A percentile compares a stretch with the other conserved stretches of the same genome.
phyloP scores from a whole-genome alignment of 2,329 filamentous ascomycete species.

The Tolypocladium pustulatum region DNA sequence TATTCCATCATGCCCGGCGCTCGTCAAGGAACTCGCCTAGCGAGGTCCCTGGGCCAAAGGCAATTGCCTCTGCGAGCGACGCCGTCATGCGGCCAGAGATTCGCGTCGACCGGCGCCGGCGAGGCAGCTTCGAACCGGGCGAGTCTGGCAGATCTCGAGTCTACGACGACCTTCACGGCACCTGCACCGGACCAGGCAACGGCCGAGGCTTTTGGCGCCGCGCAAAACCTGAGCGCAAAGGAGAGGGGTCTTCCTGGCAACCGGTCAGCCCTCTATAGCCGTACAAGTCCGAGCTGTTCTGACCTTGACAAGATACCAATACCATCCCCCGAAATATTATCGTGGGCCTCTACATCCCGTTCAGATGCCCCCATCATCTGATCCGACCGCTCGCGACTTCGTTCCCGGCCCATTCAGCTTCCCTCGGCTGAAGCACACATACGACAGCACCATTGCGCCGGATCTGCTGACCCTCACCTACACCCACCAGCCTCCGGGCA shows the following conservation, averaged over 20 bases:
- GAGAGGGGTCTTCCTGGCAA: slow-evolving; percentile 33
- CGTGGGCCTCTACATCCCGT: slow-evolving; percentile 89
- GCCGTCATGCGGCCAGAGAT: slow-evolving; percentile 23
- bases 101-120: slow-evolving; percentile 34
- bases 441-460: slow-evolving; percentile 71
- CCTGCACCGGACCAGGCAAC: slow-evolving; percentile 27
- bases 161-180: slow-evolving; percentile 35
- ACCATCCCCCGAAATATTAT: slow-evolving; percentile 87
- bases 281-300: background rate
- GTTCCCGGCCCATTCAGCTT: slow-evolving; percentile 83
- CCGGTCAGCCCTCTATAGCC: slow-evolving; percentile 23
- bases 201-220: slow-evolving; percentile 29
- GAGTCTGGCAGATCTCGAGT: slow-evolving; percentile 37
- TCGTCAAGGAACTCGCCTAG: slow-evolving; percentile 28
- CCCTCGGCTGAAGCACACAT: slow-evolving; percentile 82
- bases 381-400: slow-evolving; percentile 81
- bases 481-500: slow-evolving; percentile 73
- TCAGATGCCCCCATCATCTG: slow-evolving; percentile 76
- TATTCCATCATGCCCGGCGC: slow-evolving; percentile 27
- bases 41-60: slow-evolving; percentile 18
- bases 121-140: slow-evolving; percentile 16
- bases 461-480: slow-evolving; percentile 88
- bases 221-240: slow-evolving; percentile 23
- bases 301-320: slow-evolving; percentile 64
- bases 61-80: slow-evolving; percentile 14